Evolutionary conservation across 352 stramenopile genomes (phyloP), one percentile per base, ranked within the genome.

Genomic region (Pythium grandisporangium): DNA sequence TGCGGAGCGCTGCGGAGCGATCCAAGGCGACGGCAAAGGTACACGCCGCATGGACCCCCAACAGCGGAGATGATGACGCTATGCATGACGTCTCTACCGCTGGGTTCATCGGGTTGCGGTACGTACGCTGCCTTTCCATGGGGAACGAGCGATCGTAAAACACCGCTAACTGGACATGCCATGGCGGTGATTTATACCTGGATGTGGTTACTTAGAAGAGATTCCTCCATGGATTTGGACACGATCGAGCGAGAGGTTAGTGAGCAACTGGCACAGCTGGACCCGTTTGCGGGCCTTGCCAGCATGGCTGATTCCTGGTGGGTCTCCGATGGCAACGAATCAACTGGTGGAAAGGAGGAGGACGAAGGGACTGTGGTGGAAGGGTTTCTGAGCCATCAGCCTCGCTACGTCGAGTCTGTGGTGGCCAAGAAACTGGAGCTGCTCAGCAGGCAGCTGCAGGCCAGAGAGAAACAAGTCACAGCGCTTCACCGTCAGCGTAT

Each of bases 341-440:
- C n/a, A n/a, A n/a, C n/a, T n/a, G n/a, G n/a, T n/a, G n/a, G n/a
- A n/a, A n/a, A n/a, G 5, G 7, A 20, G 21, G 29, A 37, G 1
- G 44, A 45, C 17, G 26, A 45, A 2, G 45, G 47, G 5, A 36
- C 12, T 2, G 39, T 45, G 21, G 42, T 66, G 2, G 22, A 39
- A 2, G 60, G 57, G 3, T 82, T 83, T 32, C 27, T 71, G 36
- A 66, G 67, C 46, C 67, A 72, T 37, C 61, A 74, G 37, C 57
- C 55, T 4, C 50, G 61, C 19, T 69, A 70, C 13, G 56, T 66
- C 27, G 55, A 74, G 23, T 54, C 42, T 13, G 27, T 78, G 6
- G 52, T 84, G 24, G 50, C 49, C 23, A 82, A 83, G 51, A 77
- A 78, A 32, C 48, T 86, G 6, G 52, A 66, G 21, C 27, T 82